phyloP scores from a whole-genome alignment of 371 early-diverging fungal species.

The Chytridium lagenaria region DNA sequence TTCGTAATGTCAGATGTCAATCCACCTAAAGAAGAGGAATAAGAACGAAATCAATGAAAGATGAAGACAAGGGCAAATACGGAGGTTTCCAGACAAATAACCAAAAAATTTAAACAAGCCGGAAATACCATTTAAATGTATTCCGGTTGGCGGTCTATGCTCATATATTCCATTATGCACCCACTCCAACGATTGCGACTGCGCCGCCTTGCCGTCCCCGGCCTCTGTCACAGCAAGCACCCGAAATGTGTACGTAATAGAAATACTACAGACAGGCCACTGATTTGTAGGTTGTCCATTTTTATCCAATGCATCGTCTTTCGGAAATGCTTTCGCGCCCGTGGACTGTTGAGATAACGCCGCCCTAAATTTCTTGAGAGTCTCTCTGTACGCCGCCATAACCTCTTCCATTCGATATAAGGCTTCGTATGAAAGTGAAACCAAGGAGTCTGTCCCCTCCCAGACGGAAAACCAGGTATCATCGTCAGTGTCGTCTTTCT shows the following conservation, averaged over 20 bases:
- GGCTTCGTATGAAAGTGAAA: background rate
- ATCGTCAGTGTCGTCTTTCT: background rate
- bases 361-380: background rate
- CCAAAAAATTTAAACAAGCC: too few relatives aligned
- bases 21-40: background rate
- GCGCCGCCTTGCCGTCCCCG: background rate
- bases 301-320: background rate
- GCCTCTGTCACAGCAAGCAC: constrained; percentile 14
- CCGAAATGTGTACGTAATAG: constrained; percentile 1
- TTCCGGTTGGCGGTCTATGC: too few relatives aligned
- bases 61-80: background rate
- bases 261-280: constrained; percentile 8
- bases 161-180: background rate
- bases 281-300: background rate
- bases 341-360: background rate
- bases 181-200: background rate
- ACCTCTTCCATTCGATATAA: background rate
- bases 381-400: background rate
- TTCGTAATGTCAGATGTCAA: background rate
- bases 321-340: background rate
- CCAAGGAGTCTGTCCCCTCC: background rate
- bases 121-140: too few relatives aligned
- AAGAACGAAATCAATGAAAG: background rate
- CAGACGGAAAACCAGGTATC: background rate
- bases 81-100: too few relatives aligned